Evolutionary conservation across 192 early-diverging fungal species (phyloP), one percentile per base, ranked within the genome.

Genomic region (Pilobolus umbonatus): DNA sequence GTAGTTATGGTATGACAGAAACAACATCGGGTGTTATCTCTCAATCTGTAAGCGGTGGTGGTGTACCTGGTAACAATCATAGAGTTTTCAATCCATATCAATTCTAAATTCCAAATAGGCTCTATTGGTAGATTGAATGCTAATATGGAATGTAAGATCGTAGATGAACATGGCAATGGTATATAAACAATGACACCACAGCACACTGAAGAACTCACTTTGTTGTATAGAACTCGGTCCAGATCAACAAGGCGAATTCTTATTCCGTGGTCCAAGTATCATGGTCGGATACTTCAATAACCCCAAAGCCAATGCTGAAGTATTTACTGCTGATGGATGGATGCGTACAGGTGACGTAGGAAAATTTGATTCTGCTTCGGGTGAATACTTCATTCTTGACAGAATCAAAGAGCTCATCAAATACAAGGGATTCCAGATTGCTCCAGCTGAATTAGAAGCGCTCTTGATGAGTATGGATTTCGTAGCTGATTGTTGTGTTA

Each of bases 391-490:
- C 51, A 81, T 90, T 30, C 77, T 86, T 12, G 87, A 90, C 60
- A 79, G 89, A 21, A 55, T 87, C 43, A 91, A 90, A 61, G 88
- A 91, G 46, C 69, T 91, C 5, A 90, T 91, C 77, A 91, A 91
- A 57, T 86, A 80, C 77, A 90, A 90, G 61, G 75, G 88, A 4
- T 78, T 83, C 57, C 87, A 91, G 60, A 80, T 91, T 31, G 72
- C 86, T 0, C 85, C 87, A 38, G 86, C 87, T 10, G 87, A 90
- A 62, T 77, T 90, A 10, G 88, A 90, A 69, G 77, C 77, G 2
- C 42, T 81, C 29, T 65, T 88, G 46, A 64, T 82, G 40, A 64
- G 76, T 9, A 80, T 85, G 51, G 69, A 75, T 14, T 49, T 62
- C 26, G 64, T 90, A 17, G 75, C 77, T 17, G 73, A 77, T 58